phyloP scores from a whole-genome alignment of 1,284 basidiomycete genomes.

The Ceratobasidium papillatum region DNA sequence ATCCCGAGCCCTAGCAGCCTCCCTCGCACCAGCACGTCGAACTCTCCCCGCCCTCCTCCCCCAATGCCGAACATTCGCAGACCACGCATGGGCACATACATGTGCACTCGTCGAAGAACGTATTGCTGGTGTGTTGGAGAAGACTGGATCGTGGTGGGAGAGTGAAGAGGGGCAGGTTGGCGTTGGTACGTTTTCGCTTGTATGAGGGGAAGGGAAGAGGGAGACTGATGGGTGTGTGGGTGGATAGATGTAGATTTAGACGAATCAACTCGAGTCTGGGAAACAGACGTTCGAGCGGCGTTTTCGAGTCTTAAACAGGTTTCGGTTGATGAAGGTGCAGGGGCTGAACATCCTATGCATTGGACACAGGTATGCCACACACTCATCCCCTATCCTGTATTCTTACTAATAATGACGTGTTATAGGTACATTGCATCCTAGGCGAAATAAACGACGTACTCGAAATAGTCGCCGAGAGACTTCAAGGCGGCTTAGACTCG shows the following conservation, averaged over 20 bases:
- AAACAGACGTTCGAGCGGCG: constrained; percentile 19
- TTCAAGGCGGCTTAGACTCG: constrained; percentile 7
- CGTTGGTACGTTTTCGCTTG: neutral
- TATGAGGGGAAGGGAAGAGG: too few species aligned
- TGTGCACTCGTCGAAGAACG: constrained; percentile 86
- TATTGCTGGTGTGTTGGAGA: constrained; percentile 60
- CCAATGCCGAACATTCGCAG: constrained; percentile 91
- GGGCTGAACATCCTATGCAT: constrained; percentile 30
- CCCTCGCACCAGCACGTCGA: constrained; percentile 79
- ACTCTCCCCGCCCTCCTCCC: constrained; percentile 78
- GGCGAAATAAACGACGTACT: constrained; percentile 41
- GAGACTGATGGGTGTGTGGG: constrained; percentile 44
- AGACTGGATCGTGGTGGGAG: constrained; percentile 54
- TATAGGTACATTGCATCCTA: constrained; percentile 87
- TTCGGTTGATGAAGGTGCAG: constrained; percentile 24
- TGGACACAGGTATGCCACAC: constrained; percentile 28
- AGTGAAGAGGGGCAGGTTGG: constrained; percentile 59
- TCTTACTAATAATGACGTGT: constrained; percentile 57
- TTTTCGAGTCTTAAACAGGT: constrained; percentile 4
- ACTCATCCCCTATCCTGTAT: neutral
- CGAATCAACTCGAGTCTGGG: constrained; percentile 51
- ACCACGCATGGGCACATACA: constrained; percentile 93
- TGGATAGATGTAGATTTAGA: constrained; percentile 48
- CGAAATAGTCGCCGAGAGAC: constrained; percentile 45
- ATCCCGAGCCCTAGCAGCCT: constrained; percentile 82